Evolutionary conservation across 139 green algal genomes (phyloP).

Genomic region (Micractinium sp.): DNA sequence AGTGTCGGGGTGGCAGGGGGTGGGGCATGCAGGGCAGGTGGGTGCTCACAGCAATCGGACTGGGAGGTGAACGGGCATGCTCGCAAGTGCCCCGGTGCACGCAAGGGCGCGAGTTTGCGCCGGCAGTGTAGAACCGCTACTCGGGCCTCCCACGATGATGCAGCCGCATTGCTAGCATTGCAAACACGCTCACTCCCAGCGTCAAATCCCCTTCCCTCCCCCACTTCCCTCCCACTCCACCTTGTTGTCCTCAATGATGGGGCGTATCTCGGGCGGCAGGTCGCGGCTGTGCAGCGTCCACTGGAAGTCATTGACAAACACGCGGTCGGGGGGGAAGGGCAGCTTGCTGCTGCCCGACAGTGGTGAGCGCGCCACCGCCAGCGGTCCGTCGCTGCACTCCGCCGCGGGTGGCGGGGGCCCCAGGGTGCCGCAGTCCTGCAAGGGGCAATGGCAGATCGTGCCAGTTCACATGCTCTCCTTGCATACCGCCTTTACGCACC

Average conservation of each 20-base stretch:
- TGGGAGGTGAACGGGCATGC: too few species aligned
- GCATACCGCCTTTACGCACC: too few species aligned
- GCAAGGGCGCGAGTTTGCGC: too few species aligned
- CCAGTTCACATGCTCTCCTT: background rate
- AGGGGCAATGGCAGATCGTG: background rate
- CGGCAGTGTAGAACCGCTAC: background rate
- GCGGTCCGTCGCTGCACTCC: background rate
- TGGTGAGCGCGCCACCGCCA: background rate
- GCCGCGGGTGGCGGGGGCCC: background rate
- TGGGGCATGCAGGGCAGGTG: too few species aligned
- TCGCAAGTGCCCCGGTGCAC: too few species aligned
- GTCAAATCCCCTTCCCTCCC: background rate
- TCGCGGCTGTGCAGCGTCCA: conserved; percentile 18
- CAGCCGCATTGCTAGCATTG: background rate
- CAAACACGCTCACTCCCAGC: too few species aligned
- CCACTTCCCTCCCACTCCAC: background rate
- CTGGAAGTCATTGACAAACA: background rate
- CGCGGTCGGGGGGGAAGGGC: background rate
- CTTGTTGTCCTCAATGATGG: conserved; percentile 39
- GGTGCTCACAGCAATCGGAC: too few species aligned
- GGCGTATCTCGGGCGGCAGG: conserved; percentile 24
- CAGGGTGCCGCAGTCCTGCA: background rate
- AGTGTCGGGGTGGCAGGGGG: too few species aligned
- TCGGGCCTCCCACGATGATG: too few species aligned
- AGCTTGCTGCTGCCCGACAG: conserved; percentile 19